Evolutionary conservation across 805 yeast species (phyloP).

Genomic region (Lipomyces chichibuensis): DNA sequence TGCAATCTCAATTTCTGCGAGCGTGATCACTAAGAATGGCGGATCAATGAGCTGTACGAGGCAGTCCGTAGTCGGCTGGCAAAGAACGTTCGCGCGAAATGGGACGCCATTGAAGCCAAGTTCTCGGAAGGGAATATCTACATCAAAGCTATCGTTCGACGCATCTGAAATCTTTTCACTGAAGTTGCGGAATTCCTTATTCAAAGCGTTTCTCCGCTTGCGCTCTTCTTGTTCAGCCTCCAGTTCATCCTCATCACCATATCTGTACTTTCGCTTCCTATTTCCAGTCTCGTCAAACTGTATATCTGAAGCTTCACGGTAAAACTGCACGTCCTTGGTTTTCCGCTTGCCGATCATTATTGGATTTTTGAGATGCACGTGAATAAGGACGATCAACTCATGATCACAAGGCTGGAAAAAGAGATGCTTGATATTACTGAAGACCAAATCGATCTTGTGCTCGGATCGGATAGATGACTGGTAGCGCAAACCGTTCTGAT

Average conservation of each 20-base stretch:
- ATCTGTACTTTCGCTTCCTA: constrained; percentile 78
- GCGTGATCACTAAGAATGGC: constrained; percentile 88
- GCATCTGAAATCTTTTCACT: constrained; percentile 91
- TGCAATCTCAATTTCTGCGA: constrained; percentile 90
- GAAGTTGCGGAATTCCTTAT: constrained; percentile 86
- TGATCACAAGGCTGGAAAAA: constrained; percentile 96
- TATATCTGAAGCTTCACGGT: constrained; percentile 94
- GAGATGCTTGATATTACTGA: constrained; percentile 87
- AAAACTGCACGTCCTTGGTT: constrained; percentile 92
- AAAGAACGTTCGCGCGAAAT: constrained; percentile 85
- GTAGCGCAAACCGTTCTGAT: constrained; percentile 94
- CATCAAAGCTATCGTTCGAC: constrained; percentile 77
- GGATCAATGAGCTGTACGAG: constrained; percentile 91
- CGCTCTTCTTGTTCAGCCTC: constrained; percentile 99
- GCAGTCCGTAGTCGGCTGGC: constrained; percentile 98
- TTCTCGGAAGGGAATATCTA: constrained; percentile 94
- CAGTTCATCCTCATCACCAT: constrained; percentile 97
- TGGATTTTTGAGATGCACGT: constrained; percentile 89
- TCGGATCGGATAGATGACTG: constrained; percentile 84
- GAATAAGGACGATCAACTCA: constrained; percentile 88
- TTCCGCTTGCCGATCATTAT: constrained; percentile 95
- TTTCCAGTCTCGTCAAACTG: constrained; percentile 97
- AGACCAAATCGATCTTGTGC: constrained; percentile 83
- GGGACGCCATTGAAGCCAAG: constrained; percentile 98
- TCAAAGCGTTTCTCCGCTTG: constrained; percentile 83